A percentile compares a stretch with the other conserved stretches of the same genome.
Evolutionary conservation across 2,329 filamentous ascomycete genomes (phyloP).

Genomic region (Cercospora zeae-maydis): DNA sequence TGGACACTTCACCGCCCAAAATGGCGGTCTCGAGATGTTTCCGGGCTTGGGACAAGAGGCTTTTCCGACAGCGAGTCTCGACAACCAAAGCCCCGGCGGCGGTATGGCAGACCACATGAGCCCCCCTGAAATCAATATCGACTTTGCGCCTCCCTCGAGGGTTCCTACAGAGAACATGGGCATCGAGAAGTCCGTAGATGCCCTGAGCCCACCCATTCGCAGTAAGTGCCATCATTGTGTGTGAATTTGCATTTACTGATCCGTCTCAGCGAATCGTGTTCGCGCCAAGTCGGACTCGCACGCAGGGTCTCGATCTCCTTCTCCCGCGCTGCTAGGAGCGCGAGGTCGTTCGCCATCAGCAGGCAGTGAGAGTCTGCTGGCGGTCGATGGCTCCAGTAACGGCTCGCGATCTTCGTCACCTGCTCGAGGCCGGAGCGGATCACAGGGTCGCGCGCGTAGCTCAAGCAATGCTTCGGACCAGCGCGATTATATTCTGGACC

Average conservation of each 20-base stretch:
- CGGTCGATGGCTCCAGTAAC: slow-evolving; percentile 36
- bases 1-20: slow-evolving; percentile 46
- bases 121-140: slow-evolving; percentile 91
- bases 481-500: slow-evolving; percentile 77
- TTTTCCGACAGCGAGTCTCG: slow-evolving; percentile 49
- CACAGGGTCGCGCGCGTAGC: slow-evolving; percentile 44
- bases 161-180: slow-evolving; percentile 37
- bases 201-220: slow-evolving; percentile 74
- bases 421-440: slow-evolving; percentile 32
- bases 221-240: slow-evolving; percentile 43
- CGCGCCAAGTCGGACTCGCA: slow-evolving; percentile 60
- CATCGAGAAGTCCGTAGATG: slow-evolving; percentile 63
- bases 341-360: slow-evolving; percentile 38
- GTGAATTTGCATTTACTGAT: neutral
- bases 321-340: slow-evolving; percentile 35
- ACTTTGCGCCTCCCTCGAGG: slow-evolving; percentile 73
- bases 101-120: slow-evolving; percentile 72
- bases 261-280: slow-evolving; percentile 44
- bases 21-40: slow-evolving; percentile 52
- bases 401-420: slow-evolving; percentile 46
- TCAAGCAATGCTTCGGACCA: slow-evolving; percentile 54
- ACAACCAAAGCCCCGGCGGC: slow-evolving; percentile 48
- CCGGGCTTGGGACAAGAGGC: slow-evolving; percentile 46
- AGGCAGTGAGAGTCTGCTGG: slow-evolving; percentile 41
- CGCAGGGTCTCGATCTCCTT: slow-evolving; percentile 46